Conservation (phyloP, 108 stramenopile genomes). For the Mediolabrus comicus region DNA sequence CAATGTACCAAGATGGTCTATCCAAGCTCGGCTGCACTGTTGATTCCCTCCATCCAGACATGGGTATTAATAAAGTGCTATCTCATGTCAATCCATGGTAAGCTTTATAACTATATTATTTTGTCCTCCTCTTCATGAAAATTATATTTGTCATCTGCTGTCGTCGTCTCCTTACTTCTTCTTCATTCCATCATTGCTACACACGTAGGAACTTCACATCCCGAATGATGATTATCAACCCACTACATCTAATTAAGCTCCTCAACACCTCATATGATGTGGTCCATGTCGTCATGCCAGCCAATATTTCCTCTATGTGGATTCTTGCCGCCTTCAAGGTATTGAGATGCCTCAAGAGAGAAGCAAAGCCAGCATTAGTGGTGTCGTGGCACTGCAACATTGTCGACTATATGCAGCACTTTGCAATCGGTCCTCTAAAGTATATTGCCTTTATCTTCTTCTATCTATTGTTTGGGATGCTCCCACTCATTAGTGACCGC, state of each 20-base stretch:
- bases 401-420: slow-evolving; percentile 47
- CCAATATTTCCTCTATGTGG: slow-evolving; percentile 52
- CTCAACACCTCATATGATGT: slow-evolving; percentile 43
- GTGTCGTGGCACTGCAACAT: slow-evolving; percentile 59
- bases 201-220: slow-evolving; percentile 62
- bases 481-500: slow-evolving; percentile 42
- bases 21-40: slow-evolving; percentile 44
- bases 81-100: slow-evolving; percentile 51
- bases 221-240: slow-evolving; percentile 51
- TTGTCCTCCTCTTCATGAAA: no score
- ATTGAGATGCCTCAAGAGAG: slow-evolving; percentile 22
- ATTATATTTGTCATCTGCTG: no score
- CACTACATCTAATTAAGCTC: slow-evolving; percentile 19
- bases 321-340: slow-evolving; percentile 46
- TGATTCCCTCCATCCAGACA: slow-evolving; percentile 49
- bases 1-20: slow-evolving; percentile 47
- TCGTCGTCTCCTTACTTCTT: no score
- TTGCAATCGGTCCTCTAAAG: slow-evolving; percentile 30
- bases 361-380: slow-evolving; percentile 49
- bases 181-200: no score
- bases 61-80: slow-evolving; percentile 22
- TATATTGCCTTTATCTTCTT: slow-evolving; percentile 24
- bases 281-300: slow-evolving; percentile 52
- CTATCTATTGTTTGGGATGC: slow-evolving; percentile 40
- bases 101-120: no score